Evolutionary conservation across 1,139 yeast genomes (phyloP).

Genomic region (Nakaseomyces kungkrabaensis): DNA sequence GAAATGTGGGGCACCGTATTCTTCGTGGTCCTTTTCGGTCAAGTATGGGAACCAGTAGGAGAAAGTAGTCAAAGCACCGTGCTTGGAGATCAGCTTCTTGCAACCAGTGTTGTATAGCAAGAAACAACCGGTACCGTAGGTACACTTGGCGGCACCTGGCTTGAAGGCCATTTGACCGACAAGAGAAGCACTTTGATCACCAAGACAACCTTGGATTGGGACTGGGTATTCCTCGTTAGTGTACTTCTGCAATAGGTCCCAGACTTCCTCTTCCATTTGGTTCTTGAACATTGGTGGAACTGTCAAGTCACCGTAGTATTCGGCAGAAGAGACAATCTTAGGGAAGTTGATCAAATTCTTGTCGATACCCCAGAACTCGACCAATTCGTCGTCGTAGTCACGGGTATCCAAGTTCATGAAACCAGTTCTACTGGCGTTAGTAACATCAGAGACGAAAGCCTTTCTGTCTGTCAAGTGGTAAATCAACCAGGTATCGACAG

Average conservation of each 20-base stretch:
- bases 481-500: constrained; percentile 90
- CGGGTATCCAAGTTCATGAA: constrained; percentile 74
- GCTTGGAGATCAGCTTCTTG: constrained; percentile 50
- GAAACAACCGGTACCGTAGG: constrained; percentile 97
- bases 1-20: constrained; percentile 56
- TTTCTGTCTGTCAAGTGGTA: constrained; percentile 72
- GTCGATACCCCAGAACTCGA: constrained; percentile 74
- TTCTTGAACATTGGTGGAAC: constrained; percentile 45
- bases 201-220: constrained; percentile 84
- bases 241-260: constrained; percentile 15
- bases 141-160: constrained; percentile 84
- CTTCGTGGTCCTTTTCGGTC: constrained; percentile 36
- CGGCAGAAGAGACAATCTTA: constrained; percentile 70
- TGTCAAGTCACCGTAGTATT: constrained; percentile 62
- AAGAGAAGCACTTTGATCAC: constrained; percentile 89
- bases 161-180: constrained; percentile 86
- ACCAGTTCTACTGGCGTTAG: constrained; percentile 88
- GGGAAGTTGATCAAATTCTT: constrained; percentile 63
- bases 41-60: constrained; percentile 81
- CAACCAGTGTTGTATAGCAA: constrained; percentile 79
- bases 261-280: constrained; percentile 45
- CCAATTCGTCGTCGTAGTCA: constrained; percentile 66
- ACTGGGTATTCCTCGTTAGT: constrained; percentile 32
- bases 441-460: constrained; percentile 71
- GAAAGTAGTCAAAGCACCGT: constrained; percentile 82